Percentiles rank a stretch among this genome's conserved stretches.
Evolutionary conservation across 148 eudicot genomes (phyloP).

Genomic region (Pharnaceum exiguum): DNA sequence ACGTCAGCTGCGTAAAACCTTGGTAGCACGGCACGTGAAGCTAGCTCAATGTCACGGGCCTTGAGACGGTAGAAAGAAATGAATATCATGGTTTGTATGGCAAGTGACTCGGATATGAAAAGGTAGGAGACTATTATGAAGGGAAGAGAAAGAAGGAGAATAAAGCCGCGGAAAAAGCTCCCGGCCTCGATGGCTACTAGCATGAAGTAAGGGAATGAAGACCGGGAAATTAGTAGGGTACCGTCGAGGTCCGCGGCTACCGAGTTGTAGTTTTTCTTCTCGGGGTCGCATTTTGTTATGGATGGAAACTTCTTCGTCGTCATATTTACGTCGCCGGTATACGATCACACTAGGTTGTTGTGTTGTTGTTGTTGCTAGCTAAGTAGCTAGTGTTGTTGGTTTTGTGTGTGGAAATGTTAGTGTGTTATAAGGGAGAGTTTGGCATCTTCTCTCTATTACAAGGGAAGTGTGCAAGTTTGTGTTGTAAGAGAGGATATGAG

Average conservation of each 20-base stretch:
- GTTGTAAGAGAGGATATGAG: background rate
- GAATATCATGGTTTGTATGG: conserved; percentile 72
- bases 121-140: conserved; percentile 63
- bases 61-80: conserved; percentile 65
- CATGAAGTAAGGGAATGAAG: conserved; percentile 94
- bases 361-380: background rate
- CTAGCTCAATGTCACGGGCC: conserved; percentile 75
- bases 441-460: too few species aligned
- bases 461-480: too few species aligned
- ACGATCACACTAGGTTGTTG: background rate
- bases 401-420: too few species aligned
- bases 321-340: too few species aligned
- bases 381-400: background rate
- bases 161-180: conserved; percentile 66
- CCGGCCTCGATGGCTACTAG: conserved; percentile 92
- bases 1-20: conserved; percentile 85
- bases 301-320: conserved; percentile 37
- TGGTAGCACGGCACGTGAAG: conserved; percentile 77
- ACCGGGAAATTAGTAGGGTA: conserved; percentile 54
- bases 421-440: background rate
- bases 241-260: conserved; percentile 97
- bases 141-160: conserved; percentile 67
- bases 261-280: conserved; percentile 32
- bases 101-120: conserved; percentile 77
- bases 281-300: conserved; percentile 44